These are phyloP conservation scores for Ogataea populi-albae DNA, from an alignment of 805 yeast species.

Conservation along the genomic window DNA sequence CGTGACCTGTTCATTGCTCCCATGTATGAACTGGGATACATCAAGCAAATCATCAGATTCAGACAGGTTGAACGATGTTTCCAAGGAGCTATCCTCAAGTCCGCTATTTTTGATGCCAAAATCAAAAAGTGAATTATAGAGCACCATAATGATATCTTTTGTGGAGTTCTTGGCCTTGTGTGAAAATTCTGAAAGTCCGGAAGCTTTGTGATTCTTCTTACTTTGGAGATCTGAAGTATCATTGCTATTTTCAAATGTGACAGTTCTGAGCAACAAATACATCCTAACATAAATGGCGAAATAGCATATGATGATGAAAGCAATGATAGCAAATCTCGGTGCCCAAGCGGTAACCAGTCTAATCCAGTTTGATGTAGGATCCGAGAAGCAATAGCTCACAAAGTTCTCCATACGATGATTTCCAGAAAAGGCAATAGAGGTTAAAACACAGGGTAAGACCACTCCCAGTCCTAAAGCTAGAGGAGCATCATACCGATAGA, in stretches of 20 bases:
- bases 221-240: too few relatives aligned
- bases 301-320: conserved; percentile 15
- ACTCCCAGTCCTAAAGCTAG: conserved; percentile 4
- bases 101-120: too few relatives aligned
- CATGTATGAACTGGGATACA: not conserved
- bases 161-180: too few relatives aligned
- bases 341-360: conserved; percentile 20
- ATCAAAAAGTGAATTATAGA: too few relatives aligned
- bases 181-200: too few relatives aligned
- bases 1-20: not conserved
- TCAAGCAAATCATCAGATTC: too few relatives aligned
- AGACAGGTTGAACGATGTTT: too few relatives aligned
- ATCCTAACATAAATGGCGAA: conserved; percentile 20
- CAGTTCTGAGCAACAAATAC: conserved; percentile 5
- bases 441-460: conserved; percentile 9
- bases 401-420: conserved; percentile 14
- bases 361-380: conserved; percentile 17
- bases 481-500: conserved; percentile 12
- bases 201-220: too few relatives aligned
- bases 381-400: conserved; percentile 17
- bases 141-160: too few relatives aligned
- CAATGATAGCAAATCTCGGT: conserved; percentile 11
- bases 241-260: not conserved
- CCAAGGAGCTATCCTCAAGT: too few relatives aligned
- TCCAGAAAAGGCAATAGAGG: conserved; percentile 10